Conservation (phyloP, 495 filamentous ascomycete species). For the Hypomontagnella submonticulosa region DNA sequence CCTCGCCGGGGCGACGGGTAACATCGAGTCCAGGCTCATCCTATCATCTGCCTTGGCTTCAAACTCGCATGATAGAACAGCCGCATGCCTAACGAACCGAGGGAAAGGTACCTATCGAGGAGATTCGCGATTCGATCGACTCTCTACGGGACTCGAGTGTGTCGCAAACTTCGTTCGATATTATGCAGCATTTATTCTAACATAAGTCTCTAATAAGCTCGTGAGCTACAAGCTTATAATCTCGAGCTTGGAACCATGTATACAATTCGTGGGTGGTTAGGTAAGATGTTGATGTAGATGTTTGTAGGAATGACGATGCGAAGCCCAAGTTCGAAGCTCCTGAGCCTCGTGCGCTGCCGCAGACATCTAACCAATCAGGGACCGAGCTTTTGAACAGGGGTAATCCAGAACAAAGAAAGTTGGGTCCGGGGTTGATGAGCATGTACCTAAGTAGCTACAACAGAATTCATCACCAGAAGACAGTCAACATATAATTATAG, state of each 20-base stretch:
- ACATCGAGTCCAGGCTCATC: conserved; percentile 87
- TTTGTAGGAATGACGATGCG: conserved; percentile 30
- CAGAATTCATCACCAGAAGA: too few species aligned
- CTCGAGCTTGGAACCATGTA: conserved; percentile 1
- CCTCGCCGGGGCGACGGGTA: conserved; percentile 88
- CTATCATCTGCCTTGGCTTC: conserved; percentile 56
- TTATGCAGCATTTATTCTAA: conserved; percentile 13
- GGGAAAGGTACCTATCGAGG: neutral
- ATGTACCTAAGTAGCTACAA: conserved; percentile 17
- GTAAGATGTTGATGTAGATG: neutral
- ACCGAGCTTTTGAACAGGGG: conserved; percentile 8
- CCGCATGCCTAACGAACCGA: conserved; percentile 44
- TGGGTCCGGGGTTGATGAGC: conserved; percentile 23
- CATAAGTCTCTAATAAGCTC: neutral
- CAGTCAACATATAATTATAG: too few species aligned
- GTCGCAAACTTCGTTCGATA: conserved; percentile 35
- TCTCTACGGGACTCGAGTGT: conserved; percentile 15
- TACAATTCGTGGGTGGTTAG: conserved; percentile 7
- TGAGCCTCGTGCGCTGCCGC: conserved; percentile 42
- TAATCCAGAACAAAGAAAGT: conserved; percentile 31
- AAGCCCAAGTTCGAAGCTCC: conserved; percentile 42
- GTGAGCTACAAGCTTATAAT: neutral
- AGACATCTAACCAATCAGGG: conserved; percentile 26
- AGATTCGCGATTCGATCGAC: conserved; percentile 25
- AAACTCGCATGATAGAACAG: conserved; percentile 43